Conservation (phyloP, 305 asterid genomes). For the Solanum chacoense region DNA sequence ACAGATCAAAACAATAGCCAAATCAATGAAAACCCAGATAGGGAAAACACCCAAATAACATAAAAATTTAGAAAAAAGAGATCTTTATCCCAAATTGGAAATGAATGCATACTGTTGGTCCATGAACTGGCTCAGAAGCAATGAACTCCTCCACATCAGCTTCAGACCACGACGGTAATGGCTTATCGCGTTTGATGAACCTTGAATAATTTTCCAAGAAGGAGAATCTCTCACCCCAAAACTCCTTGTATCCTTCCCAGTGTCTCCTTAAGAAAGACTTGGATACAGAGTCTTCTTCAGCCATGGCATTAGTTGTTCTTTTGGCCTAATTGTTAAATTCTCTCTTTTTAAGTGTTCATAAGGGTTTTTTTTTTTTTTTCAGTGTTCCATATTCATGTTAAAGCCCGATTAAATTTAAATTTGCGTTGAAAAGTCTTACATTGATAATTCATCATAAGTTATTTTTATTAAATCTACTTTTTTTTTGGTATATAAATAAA, state of each 20-base stretch:
- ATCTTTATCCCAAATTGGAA: background rate
- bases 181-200: slow-evolving; percentile 49
- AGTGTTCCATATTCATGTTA: rapidly evolving
- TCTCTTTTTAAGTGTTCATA: background rate
- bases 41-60: background rate
- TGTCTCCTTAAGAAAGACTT: background rate
- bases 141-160: slow-evolving; percentile 45
- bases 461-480: background rate
- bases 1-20: background rate
- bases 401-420: rapidly evolving
- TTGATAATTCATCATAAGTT: too few species aligned
- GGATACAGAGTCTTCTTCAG: background rate
- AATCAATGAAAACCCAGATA: background rate
- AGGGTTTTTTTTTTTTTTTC: too few species aligned
- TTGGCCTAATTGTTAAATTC: background rate
- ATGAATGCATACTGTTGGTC: slow-evolving; percentile 49
- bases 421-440: rapidly evolving
- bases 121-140: slow-evolving; percentile 33
- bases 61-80: background rate
- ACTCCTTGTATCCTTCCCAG: background rate
- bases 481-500: too few species aligned
- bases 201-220: slow-evolving; percentile 43
- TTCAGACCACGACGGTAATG: slow-evolving; percentile 65
- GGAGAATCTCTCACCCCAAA: slow-evolving; percentile 47
- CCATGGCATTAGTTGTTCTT: background rate